Evolutionary conservation across 345 rosid species (phyloP).

Genomic region (Turnera subulata): DNA sequence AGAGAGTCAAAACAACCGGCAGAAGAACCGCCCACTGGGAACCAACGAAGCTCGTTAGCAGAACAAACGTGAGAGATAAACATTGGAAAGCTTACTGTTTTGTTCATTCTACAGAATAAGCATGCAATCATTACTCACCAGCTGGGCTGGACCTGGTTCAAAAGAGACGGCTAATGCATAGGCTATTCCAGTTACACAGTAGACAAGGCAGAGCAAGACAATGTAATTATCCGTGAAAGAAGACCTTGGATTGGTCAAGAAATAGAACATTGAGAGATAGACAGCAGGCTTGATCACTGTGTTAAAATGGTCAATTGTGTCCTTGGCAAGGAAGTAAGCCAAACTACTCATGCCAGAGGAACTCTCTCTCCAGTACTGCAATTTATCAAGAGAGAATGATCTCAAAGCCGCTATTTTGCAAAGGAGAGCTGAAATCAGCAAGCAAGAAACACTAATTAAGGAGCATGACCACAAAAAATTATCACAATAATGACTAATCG

Average conservation of each 20-base stretch:
- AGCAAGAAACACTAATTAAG: slow-evolving; percentile 8
- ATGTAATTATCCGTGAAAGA: slow-evolving; percentile 67
- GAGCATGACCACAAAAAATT: no score
- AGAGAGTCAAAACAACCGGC: slow-evolving; percentile 88
- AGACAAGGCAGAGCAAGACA: slow-evolving; percentile 81
- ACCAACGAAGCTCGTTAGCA: slow-evolving; percentile 12
- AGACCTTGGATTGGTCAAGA: slow-evolving; percentile 90
- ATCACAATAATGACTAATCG: neutral
- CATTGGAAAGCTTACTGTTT: neutral
- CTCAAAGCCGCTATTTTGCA: slow-evolving; percentile 91
- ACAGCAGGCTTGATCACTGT: slow-evolving; percentile 79
- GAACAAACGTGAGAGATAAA: neutral
- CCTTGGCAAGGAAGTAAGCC: slow-evolving; percentile 92
- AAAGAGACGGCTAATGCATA: slow-evolving; percentile 82
- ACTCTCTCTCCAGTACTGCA: slow-evolving; percentile 95
- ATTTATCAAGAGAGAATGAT: slow-evolving; percentile 78
- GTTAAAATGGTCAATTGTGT: slow-evolving; percentile 77
- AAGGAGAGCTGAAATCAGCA: slow-evolving; percentile 65
- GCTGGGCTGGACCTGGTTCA: slow-evolving; percentile 79
- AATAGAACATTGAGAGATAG: slow-evolving; percentile 87
- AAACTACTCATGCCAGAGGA: slow-evolving; percentile 90
- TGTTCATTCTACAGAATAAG: neutral
- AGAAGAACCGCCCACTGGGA: slow-evolving; percentile 93
- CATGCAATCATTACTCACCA: slow-evolving; percentile 49
- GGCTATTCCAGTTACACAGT: slow-evolving; percentile 92